Evolutionary conservation across 106 monocot species (phyloP), one percentile per base, ranked within the genome.

Genomic region (Ottelia alismoides): DNA sequence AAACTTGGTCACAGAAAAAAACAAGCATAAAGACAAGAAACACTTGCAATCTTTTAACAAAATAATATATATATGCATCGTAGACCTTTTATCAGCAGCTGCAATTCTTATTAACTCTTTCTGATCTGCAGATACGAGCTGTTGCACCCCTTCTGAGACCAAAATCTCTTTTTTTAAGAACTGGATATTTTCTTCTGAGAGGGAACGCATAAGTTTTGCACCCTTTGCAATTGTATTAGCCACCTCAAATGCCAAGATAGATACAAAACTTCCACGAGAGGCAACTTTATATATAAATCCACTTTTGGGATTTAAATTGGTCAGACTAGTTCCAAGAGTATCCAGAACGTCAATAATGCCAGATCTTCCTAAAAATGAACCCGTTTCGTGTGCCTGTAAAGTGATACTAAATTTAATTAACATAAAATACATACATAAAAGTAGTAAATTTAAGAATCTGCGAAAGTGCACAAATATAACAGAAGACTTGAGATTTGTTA

Each of bases 211-310:
- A 30, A 91, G 62, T 29, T 22, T 73, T 29, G 71, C 55, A 58
- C 77, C 84, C 72, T 85, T 91, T 31, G 81, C 77, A 64, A 91
- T 85, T 27, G 90, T 91, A 53, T 91, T 91, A 54, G 90, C 90
- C 21, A 91, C 90, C 61, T 91, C 84, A 71, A 85, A 91, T 56
- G 90, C 77, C 27, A 91, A 49, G 26, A 91, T 81, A 7, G 69
- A 64, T 47, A 85, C 65, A 61, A 72, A 81, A 29, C 70, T 74
- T 51, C 80, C 84, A 17, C 90, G 60, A 30, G 55, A 3, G 2
- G 73, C 27, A 28, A 67, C 20, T 40, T 81, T 74, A 25, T 71
- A 55, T 48, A 60, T 17, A 62, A 91, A 91, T 25, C 84, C 81
- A 70, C 77, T 80, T 47, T 62, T 56, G 28, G 66, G 43, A 9